Evolutionary conservation across 1,284 basidiomycete species (phyloP).

Genomic region (Rhodotorula sp.): DNA sequence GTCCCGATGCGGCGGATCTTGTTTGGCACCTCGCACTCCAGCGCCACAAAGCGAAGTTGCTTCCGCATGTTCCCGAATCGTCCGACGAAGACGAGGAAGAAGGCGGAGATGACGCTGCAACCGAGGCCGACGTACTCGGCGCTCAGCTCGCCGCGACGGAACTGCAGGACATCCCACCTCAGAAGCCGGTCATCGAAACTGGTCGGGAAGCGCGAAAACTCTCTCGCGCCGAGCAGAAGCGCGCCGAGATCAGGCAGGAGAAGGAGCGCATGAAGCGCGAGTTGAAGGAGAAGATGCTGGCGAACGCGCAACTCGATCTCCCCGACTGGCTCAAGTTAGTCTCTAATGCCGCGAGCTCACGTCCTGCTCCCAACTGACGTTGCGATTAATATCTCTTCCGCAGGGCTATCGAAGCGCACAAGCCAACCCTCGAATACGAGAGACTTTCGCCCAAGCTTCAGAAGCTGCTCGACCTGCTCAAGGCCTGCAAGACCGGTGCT

Average conservation of each 20-base stretch:
- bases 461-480: slow-evolving; percentile 17
- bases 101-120: background rate
- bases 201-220: background rate
- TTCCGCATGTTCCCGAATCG: background rate
- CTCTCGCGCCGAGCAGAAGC: background rate
- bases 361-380: background rate
- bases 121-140: too few relatives aligned
- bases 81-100: background rate
- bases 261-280: slow-evolving; percentile 2
- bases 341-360: background rate
- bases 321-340: slow-evolving; percentile 17
- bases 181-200: background rate
- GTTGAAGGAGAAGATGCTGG: background rate
- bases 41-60: slow-evolving; percentile 2
- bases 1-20: slow-evolving; percentile 21
- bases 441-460: slow-evolving; percentile 15
- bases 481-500: background rate
- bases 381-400: too few relatives aligned
- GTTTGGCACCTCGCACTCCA: slow-evolving; percentile 18
- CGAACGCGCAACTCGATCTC: background rate
- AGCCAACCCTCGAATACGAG: background rate
- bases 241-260: background rate
- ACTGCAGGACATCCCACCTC: too few relatives aligned
- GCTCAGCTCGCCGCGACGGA: background rate
- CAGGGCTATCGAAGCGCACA: slow-evolving; percentile 13